phyloP scores from a whole-genome alignment of 2,329 filamentous ascomycete species.

The Dactylellina parvicollis region DNA sequence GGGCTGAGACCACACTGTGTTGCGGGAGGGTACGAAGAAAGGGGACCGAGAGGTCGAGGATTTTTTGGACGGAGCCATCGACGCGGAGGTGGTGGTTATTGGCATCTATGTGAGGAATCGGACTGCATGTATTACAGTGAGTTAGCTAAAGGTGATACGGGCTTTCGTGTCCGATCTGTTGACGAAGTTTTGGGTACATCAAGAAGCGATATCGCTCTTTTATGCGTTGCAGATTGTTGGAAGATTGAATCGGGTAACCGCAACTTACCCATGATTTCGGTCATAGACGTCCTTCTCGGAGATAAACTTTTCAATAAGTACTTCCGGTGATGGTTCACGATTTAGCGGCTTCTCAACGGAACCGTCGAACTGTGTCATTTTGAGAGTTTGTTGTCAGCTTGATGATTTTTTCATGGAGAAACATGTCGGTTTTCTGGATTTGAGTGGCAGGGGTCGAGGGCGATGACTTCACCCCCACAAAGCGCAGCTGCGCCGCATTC shows the following conservation, averaged over 20 bases:
- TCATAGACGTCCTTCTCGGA: conserved; percentile 66
- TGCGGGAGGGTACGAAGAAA: conserved; percentile 66
- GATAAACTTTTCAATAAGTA: conserved; percentile 66
- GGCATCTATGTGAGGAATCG: conserved; percentile 65
- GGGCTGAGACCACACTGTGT: conserved; percentile 70
- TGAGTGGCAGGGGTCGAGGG: too few species aligned
- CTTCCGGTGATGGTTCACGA: conserved; percentile 63
- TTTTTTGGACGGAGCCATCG: conserved; percentile 65
- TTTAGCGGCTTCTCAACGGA: conserved; percentile 65
- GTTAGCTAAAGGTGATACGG: background rate
- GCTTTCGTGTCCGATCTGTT: background rate
- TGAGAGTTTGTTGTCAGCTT: conserved; percentile 7
- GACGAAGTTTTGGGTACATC: background rate
- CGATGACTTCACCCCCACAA: too few species aligned
- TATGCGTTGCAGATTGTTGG: conserved; percentile 12
- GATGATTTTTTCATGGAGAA: conserved; percentile 1
- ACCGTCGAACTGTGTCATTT: conserved; percentile 59
- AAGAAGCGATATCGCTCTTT: too few species aligned
- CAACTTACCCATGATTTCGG: conserved; percentile 66
- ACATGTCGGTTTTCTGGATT: too few species aligned
- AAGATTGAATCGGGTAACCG: background rate
- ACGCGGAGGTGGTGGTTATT: conserved; percentile 63
- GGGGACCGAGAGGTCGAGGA: conserved; percentile 64
- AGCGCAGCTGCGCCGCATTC: too few species aligned
- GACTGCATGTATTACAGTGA: conserved; percentile 58